Conservation (phyloP, 257 asterid genomes). For the Gentiana straminea region DNA sequence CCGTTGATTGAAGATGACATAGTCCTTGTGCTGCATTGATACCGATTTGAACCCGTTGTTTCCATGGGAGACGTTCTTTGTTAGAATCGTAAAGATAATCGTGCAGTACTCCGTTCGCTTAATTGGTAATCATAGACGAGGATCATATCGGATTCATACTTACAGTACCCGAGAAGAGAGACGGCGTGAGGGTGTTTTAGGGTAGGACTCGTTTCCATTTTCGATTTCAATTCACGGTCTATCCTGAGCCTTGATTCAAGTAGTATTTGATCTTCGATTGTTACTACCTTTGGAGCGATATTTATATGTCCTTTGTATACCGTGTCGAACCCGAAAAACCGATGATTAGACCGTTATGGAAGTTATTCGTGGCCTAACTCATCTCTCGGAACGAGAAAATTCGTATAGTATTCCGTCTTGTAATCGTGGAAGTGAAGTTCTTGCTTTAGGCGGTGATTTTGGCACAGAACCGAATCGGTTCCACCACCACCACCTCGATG, state of each 20-base stretch:
- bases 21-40: slow-evolving; percentile 45
- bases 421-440: slow-evolving; percentile 14
- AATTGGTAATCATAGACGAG: slow-evolving; percentile 38
- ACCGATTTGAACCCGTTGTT: slow-evolving; percentile 54
- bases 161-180: slow-evolving; percentile 42
- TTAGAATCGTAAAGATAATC: slow-evolving; percentile 48
- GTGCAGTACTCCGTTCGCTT: slow-evolving; percentile 42
- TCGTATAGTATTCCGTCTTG: slow-evolving; percentile 20
- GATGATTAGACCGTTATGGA: slow-evolving; percentile 34
- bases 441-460: slow-evolving; percentile 37
- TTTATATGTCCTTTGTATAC: slow-evolving; percentile 38
- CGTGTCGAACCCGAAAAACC: slow-evolving; percentile 44
- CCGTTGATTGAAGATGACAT: slow-evolving; percentile 27
- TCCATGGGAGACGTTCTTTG: slow-evolving; percentile 53
- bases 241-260: slow-evolving; percentile 33
- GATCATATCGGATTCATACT: slow-evolving; percentile 30
- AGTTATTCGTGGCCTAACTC: slow-evolving; percentile 44
- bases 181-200: slow-evolving; percentile 29
- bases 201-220: slow-evolving; percentile 25
- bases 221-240: slow-evolving; percentile 37
- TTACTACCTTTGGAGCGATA: slow-evolving; percentile 24
- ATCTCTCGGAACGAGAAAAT: slow-evolving; percentile 40
- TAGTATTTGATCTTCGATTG: slow-evolving; percentile 39
- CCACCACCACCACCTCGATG: slow-evolving; percentile 43
- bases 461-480: slow-evolving; percentile 32